These are phyloP conservation scores for Nemania sp. DNA, from an alignment of 2,329 filamentous ascomycete species.

Conservation along the genomic window DNA sequence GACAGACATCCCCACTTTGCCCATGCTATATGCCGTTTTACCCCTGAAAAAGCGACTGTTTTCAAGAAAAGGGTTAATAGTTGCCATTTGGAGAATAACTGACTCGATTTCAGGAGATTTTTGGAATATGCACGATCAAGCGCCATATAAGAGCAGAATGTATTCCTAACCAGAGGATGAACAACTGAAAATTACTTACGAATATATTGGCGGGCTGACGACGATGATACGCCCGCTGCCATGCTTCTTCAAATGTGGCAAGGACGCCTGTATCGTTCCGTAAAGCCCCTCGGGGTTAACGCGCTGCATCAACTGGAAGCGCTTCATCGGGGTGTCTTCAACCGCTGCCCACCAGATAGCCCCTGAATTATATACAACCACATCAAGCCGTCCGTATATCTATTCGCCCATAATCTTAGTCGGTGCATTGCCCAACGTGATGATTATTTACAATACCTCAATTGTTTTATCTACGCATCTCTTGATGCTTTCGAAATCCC, in stretches of 20 bases:
- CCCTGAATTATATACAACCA: conserved; percentile 80
- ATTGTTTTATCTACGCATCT: conserved; percentile 62
- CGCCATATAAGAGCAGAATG: too few relatives aligned
- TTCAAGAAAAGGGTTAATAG: too few relatives aligned
- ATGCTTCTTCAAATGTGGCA: conserved; percentile 65
- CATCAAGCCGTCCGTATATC: conserved; percentile 67
- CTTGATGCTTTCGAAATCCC: conserved; percentile 64
- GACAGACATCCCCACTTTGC: conserved; percentile 81
- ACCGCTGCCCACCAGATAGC: conserved; percentile 85
- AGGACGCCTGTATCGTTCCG: conserved; percentile 65
- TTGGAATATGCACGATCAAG: too few relatives aligned
- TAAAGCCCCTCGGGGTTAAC: conserved; percentile 79
- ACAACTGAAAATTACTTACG: too few relatives aligned
- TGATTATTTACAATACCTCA: conserved; percentile 35
- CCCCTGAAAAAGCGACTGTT: conserved; percentile 80
- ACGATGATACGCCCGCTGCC: conserved; percentile 71
- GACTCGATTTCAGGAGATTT: too few relatives aligned
- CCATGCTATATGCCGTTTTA: conserved; percentile 81
- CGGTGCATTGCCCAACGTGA: conserved; percentile 1
- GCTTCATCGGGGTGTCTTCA: conserved; percentile 70
- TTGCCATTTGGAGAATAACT: too few relatives aligned
- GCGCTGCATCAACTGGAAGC: conserved; percentile 78
- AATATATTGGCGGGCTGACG: conserved; percentile 85
- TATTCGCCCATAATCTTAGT: conserved; percentile 32
- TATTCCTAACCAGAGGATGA: too few relatives aligned